Base-by-base conservation (phyloP, 2,329 filamentous ascomycete genomes). In the Helotiales sp. region DNA sequence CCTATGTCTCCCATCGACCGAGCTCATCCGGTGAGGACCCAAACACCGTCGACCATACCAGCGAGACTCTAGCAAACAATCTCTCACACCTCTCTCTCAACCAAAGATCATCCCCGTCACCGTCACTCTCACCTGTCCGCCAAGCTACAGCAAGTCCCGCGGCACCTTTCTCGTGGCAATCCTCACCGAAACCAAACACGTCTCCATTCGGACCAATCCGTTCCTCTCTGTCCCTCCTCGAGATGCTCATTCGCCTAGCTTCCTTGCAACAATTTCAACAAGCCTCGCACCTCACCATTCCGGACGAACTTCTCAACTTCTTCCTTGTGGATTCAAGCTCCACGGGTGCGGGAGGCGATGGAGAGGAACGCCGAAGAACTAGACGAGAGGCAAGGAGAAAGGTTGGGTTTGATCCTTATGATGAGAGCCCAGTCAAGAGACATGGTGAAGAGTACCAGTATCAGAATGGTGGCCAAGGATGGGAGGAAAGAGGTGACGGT, bases 241-340 rank as follows among this genome's bases (percentile, higher is more conserved):
- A 91, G 70, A 89, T 87, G 71, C 80, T 91, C 6, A 81, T 90
- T 58, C 87, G 88, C 53, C 80, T 91, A 27, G 86, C 85, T 1
- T 84, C 87, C 0, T 79, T 90, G 3, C 88, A 91, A 69, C 88
- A 91, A 75, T 90, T 89, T 72, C 84, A 89, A 63, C 88, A 91
- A 76, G 79, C 83, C 54, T 87, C 86, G 0, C 88, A 90, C 66
- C 81, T 91, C 12, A 79, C 85, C 34, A 88, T 90, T 59, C 84
- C 83, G 17, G 88, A 91, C 70, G 87, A 91, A 67, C 78, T 90
- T 1, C 79, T 91, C 9, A 89, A 86, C 67, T 90, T 91, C 76
- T 91, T 91, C 76, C 79, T 91, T 8, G 81, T 84, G 61, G 86
- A 89, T 66, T 83, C 81, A 10, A 83, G 83, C 30, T 85, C 84